Percentiles rank a stretch among this genome's conserved stretches.
Evolutionary conservation across 371 early-diverging fungal species (phyloP).

Genomic region (Mortierella polycephala): DNA sequence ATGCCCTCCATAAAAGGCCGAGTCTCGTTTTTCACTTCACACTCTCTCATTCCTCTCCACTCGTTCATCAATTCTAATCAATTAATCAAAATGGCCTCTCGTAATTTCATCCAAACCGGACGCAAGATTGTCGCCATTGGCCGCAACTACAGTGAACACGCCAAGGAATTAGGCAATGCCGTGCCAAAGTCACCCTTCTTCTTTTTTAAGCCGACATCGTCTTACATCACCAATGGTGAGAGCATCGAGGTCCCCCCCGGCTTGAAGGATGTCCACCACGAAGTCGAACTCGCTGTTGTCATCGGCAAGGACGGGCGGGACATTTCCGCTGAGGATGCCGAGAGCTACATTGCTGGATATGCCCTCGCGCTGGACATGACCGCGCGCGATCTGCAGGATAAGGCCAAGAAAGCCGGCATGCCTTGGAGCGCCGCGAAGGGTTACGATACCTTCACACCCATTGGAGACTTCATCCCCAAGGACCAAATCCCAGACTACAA

Average conservation of each 20-base stretch:
- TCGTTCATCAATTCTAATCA: too few species aligned
- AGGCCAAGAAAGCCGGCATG: conserved; percentile 84
- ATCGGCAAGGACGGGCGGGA: conserved; percentile 88
- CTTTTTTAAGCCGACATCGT: conserved; percentile 95
- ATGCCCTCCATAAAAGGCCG: too few species aligned
- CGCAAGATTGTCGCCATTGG: conserved; percentile 95
- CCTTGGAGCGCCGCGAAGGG: conserved; percentile 97
- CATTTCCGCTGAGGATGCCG: conserved; percentile 72
- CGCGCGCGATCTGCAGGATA: conserved; percentile 81
- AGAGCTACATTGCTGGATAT: conserved; percentile 74
- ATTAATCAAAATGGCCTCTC: conserved; percentile 55
- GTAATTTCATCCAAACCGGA: conserved; percentile 71
- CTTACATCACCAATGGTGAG: conserved; percentile 77
- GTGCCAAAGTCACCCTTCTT: conserved; percentile 91
- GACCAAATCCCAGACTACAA: conserved; percentile 73
- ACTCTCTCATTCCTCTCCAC: too few species aligned
- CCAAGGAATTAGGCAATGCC: conserved; percentile 92
- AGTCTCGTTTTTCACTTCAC: too few species aligned
- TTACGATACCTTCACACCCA: conserved; percentile 94
- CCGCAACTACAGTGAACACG: conserved; percentile 91
- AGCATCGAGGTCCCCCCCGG: conserved; percentile 85
- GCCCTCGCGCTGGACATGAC: conserved; percentile 94
- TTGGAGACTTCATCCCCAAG: conserved; percentile 88
- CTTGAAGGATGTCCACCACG: conserved; percentile 86
- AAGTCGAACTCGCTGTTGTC: conserved; percentile 95